Base-by-base conservation (phyloP, 768 basidiomycete species). In the Pilatotrama ljubarskyi region DNA sequence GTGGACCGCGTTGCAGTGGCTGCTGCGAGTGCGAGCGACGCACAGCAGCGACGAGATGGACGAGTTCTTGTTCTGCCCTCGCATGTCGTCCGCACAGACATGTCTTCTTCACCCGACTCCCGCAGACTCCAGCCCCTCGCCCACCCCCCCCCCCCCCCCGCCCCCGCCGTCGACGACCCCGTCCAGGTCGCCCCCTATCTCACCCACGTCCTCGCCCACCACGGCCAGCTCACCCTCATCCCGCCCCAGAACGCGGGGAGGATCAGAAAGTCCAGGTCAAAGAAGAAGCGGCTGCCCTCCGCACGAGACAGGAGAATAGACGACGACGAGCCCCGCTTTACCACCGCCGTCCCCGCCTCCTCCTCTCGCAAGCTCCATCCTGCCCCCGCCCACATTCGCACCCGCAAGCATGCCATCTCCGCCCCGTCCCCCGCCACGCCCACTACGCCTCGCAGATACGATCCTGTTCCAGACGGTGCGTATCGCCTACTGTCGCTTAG, bases 191-290 rank as follows among this genome's bases (percentile, higher is more conserved):
- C 81, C 46, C 86, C 84, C 59, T 87, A 84, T 77, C 80, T 83
- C 60, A 77, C 84, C 56, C 84, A 82, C 70, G 76, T 74, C 70
- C 76, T 81, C 66, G 78, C 77, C 51, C 83, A 82, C 71, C 81
- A 78, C 70, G 82, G 79, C 65, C 80, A 82, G 66, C 71, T 79
- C 65, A 75, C 82, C 35, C 75, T 80, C 63, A 73, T 77, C 61
- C 77, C 80, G 6, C 75, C 80, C 51, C 84, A 87, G 68, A 84
- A 76, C 71, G 74, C 74, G 48, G 81, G 82, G 46, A 74, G 77
- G 50, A 70, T 77, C 14, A 78, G 81, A 51, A 79, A 81, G 69
- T 67, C 72, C 25, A 77, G 75, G 68, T 68, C 70, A 20, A 78
- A 75, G 67, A 69, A 64, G 63, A 64, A 68, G 62, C 61, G 52